Evolutionary conservation across 2,329 filamentous ascomycete genomes (phyloP).

Genomic region (Beauveria asiatica): DNA sequence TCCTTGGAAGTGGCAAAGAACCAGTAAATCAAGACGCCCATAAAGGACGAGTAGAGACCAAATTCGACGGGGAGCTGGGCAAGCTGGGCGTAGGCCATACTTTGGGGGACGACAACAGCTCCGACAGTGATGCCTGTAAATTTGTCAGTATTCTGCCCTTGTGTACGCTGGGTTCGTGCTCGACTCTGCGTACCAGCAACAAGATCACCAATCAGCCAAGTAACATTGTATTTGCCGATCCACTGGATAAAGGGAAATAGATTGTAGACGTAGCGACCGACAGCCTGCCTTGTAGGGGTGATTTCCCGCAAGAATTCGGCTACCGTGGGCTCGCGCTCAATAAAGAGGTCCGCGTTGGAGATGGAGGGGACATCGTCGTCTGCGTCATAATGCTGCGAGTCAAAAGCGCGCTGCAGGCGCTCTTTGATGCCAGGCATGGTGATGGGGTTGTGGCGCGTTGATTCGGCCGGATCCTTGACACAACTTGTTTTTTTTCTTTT

Average conservation of each 20-base stretch:
- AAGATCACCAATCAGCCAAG: slow-evolving; percentile 39
- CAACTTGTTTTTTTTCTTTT: no score
- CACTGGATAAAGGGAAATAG: slow-evolving; percentile 42
- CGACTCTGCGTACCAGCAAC: slow-evolving; percentile 28
- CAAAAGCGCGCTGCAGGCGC: slow-evolving; percentile 14
- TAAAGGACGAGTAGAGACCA: slow-evolving; percentile 69
- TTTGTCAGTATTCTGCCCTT: slow-evolving; percentile 1
- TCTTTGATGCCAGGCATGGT: slow-evolving; percentile 16
- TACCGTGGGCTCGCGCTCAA: slow-evolving; percentile 35
- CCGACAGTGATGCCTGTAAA: slow-evolving; percentile 20
- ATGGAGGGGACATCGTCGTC: slow-evolving; percentile 28
- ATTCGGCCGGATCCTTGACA: not conserved
- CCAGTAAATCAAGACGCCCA: slow-evolving; percentile 93
- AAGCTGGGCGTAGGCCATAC: slow-evolving; percentile 44
- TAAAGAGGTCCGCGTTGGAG: slow-evolving; percentile 28
- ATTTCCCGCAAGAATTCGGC: slow-evolving; percentile 32
- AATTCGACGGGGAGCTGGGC: slow-evolving; percentile 40
- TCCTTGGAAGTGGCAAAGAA: slow-evolving; percentile 92
- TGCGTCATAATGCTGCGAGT: slow-evolving; percentile 21
- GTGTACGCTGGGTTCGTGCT: not conserved
- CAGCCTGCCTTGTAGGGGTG: slow-evolving; percentile 23
- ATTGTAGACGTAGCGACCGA: slow-evolving; percentile 28
- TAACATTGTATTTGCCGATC: slow-evolving; percentile 41
- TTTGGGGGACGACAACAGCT: slow-evolving; percentile 46
- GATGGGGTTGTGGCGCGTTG: not conserved